These are phyloP conservation scores for Leccinum disarticulatum DNA, from an alignment of 768 basidiomycete genomes.

Conservation along the genomic window DNA sequence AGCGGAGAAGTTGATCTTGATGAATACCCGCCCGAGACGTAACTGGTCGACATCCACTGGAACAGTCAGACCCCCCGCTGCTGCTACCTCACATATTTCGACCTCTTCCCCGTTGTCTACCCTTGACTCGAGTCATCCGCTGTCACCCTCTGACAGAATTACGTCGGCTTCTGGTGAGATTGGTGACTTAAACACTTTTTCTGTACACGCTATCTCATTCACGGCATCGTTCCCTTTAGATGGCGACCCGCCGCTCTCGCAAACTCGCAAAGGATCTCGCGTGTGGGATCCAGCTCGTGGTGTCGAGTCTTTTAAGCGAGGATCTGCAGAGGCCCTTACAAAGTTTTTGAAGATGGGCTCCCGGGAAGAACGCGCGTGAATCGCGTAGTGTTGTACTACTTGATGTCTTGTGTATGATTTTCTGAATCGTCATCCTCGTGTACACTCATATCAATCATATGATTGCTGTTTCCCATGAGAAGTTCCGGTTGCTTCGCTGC, in stretches of 20 bases:
- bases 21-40: conserved; percentile 22
- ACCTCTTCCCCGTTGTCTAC: conserved; percentile 5
- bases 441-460: conserved; percentile 4
- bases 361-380: conserved; percentile 52
- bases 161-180: conserved; percentile 10
- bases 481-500: not conserved
- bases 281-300: conserved; percentile 87
- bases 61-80: not conserved
- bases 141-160: conserved; percentile 18
- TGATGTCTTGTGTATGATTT: not conserved
- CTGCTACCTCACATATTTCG: conserved; percentile 1
- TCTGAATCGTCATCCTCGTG: conserved; percentile 2
- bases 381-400: not conserved
- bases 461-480: not conserved
- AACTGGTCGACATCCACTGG: conserved; percentile 19
- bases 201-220: conserved; percentile 53
- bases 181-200: conserved; percentile 6
- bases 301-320: conserved; percentile 82
- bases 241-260: conserved; percentile 36
- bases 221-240: conserved; percentile 51
- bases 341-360: conserved; percentile 80
- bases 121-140: conserved; percentile 17
- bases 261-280: conserved; percentile 50
- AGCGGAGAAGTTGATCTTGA: conserved; percentile 23
- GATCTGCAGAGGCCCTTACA: conserved; percentile 84